Evolutionary conservation across 2,329 filamentous ascomycete genomes (phyloP).

Genomic region (Remersonia thermophila): DNA sequence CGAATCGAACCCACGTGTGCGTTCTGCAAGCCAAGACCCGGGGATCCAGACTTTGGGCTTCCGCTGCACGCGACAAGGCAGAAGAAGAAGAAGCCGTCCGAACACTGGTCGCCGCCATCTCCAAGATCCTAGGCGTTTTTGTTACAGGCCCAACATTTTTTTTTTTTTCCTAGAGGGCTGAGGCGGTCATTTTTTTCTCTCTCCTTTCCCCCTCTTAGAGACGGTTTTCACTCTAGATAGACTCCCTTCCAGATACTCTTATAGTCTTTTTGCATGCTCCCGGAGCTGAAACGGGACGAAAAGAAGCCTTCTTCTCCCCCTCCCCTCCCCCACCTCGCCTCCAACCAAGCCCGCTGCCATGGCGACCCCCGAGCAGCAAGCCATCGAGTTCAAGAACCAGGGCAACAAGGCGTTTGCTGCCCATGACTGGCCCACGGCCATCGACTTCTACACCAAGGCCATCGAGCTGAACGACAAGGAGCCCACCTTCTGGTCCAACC

Average conservation of each 20-base stretch:
- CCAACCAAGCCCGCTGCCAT: constrained; percentile 11
- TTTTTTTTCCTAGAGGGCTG: too few species aligned
- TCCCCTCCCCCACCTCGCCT: too few species aligned
- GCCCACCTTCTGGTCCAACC: constrained; percentile 84
- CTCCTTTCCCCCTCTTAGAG: background rate
- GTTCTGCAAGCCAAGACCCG: constrained; percentile 5
- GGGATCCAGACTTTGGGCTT: constrained; percentile 8
- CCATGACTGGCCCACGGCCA: constrained; percentile 74
- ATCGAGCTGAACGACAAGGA: constrained; percentile 75
- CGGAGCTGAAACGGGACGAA: constrained; percentile 1
- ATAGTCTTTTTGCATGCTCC: constrained; percentile 4
- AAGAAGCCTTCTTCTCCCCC: too few species aligned
- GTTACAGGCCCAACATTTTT: too few species aligned
- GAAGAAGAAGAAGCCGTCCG: constrained; percentile 10
- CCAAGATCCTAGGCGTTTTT: too few species aligned
- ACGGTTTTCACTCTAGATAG: too few species aligned
- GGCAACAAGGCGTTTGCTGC: constrained; percentile 86
- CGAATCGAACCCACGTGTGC: background rate
- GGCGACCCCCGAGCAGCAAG: constrained; percentile 45
- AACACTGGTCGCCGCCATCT: background rate
- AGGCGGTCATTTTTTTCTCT: background rate
- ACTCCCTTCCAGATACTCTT: background rate
- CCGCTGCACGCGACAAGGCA: constrained; percentile 10
- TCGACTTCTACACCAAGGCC: constrained; percentile 76
- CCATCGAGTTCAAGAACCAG: constrained; percentile 76